These are phyloP conservation scores for Dispira simplex DNA, from an alignment of 192 early-diverging fungal species.

Conservation along the genomic window DNA sequence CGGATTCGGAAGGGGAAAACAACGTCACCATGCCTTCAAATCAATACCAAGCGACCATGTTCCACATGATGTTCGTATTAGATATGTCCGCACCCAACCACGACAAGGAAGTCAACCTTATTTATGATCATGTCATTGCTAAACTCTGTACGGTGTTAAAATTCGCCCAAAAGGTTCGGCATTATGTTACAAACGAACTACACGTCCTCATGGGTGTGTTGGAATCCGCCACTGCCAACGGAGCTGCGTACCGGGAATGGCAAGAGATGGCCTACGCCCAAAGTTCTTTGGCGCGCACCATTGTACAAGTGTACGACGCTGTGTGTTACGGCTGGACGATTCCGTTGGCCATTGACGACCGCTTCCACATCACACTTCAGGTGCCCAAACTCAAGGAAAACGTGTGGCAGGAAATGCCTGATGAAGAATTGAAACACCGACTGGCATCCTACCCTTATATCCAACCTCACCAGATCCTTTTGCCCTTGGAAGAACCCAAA, in stretches of 20 bases:
- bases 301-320: slow-evolving; percentile 5
- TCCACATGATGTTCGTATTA: slow-evolving; percentile 4
- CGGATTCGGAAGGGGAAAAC: not conserved
- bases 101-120: not conserved
- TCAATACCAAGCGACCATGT: not conserved
- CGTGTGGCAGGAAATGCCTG: not conserved
- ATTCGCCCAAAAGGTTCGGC: not conserved
- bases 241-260: not conserved
- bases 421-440: not conserved
- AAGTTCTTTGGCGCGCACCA: slow-evolving; percentile 4
- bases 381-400: slow-evolving; percentile 2
- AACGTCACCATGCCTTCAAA: not conserved
- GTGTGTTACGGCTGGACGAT: not conserved
- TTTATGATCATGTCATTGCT: not conserved
- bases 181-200: not conserved
- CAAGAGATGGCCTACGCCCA: not conserved
- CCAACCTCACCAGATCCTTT: slow-evolving; percentile 72
- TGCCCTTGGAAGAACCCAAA: slow-evolving; percentile 72
- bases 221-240: not conserved
- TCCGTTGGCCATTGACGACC: not conserved
- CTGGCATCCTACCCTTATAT: slow-evolving; percentile 40
- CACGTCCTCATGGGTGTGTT: not conserved
- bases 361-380: not conserved
- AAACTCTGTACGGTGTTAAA: slow-evolving; percentile 5
- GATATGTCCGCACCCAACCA: not conserved